These are phyloP conservation scores for Erigeron canadensis DNA, from an alignment of 129 eudicot species.

Conservation along the genomic window DNA sequence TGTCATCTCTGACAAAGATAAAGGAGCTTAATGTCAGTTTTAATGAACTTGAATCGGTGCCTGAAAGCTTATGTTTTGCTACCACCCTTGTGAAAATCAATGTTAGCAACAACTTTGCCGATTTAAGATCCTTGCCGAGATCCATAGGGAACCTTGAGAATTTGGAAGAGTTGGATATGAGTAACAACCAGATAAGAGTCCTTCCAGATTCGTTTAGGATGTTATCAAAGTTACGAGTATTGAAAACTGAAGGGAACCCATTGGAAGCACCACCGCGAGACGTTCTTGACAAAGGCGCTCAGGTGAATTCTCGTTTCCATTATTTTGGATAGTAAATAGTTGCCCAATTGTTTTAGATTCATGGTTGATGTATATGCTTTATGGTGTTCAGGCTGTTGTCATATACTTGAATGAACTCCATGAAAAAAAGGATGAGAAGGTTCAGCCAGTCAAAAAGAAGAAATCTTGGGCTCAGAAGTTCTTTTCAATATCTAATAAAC, in stretches of 20 bases:
- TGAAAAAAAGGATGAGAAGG: constrained; percentile 61
- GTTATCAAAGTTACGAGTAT: constrained; percentile 52
- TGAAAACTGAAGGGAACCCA: constrained; percentile 86
- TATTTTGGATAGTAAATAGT: neutral
- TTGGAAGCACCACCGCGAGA: constrained; percentile 69
- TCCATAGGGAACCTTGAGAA: constrained; percentile 94
- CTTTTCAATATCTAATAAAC: constrained; percentile 68
- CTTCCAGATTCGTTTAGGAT: constrained; percentile 85
- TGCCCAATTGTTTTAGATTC: neutral
- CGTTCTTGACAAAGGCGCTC: constrained; percentile 65
- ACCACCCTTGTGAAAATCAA: constrained; percentile 81
- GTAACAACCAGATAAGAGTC: constrained; percentile 77
- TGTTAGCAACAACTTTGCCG: constrained; percentile 95
- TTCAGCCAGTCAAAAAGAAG: constrained; percentile 75
- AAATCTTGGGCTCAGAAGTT: constrained; percentile 80
- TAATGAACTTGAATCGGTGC: constrained; percentile 80
- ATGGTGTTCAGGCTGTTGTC: constrained; percentile 70
- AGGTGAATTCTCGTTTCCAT: constrained; percentile 38
- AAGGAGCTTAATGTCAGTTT: constrained; percentile 87
- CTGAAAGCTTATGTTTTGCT: constrained; percentile 95
- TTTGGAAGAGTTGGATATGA: constrained; percentile 82
- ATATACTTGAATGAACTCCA: constrained; percentile 72
- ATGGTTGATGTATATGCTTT: constrained; percentile 18
- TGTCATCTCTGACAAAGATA: constrained; percentile 62
- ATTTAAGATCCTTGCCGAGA: constrained; percentile 69